These are phyloP conservation scores for Lactarius psammicola DNA, from an alignment of 768 basidiomycete species.

Conservation along the genomic window DNA sequence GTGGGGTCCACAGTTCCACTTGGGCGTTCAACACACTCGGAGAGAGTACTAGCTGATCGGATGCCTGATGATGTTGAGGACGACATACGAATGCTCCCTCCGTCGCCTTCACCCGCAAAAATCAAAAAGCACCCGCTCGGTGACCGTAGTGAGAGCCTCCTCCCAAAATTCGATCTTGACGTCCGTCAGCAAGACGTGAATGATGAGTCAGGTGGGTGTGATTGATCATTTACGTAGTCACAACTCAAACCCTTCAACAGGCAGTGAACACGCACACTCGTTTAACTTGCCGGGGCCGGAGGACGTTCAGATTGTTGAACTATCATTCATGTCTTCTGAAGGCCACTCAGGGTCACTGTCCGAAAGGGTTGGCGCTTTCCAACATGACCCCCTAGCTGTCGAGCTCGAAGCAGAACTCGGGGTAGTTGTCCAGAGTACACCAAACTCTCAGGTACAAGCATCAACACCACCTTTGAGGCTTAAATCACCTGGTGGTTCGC, in stretches of 20 bases:
- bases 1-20: conserved; percentile 36
- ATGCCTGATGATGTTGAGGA: conserved; percentile 37
- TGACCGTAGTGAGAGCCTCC: conserved; percentile 34
- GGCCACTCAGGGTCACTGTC: conserved; percentile 22
- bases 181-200: conserved; percentile 18
- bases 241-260: conserved; percentile 22
- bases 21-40: conserved; percentile 42
- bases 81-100: conserved; percentile 47
- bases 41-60: conserved; percentile 33
- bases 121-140: conserved; percentile 13
- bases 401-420: conserved; percentile 33
- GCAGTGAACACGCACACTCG: conserved; percentile 34
- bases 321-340: conserved; percentile 33
- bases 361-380: conserved; percentile 34
- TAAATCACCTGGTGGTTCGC: conserved; percentile 10
- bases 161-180: conserved; percentile 39
- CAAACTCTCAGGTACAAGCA: conserved; percentile 20
- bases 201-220: conserved; percentile 15
- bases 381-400: conserved; percentile 39
- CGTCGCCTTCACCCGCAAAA: conserved; percentile 49
- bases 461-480: conserved; percentile 26
- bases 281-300: conserved; percentile 32
- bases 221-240: background rate
- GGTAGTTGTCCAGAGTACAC: conserved; percentile 11
- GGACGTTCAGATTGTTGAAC: conserved; percentile 35